These are phyloP conservation scores for Pseudoscleropodium purum DNA, from an alignment of 225 moss, liverwort and hornwort genomes.

Conservation along the genomic window DNA sequence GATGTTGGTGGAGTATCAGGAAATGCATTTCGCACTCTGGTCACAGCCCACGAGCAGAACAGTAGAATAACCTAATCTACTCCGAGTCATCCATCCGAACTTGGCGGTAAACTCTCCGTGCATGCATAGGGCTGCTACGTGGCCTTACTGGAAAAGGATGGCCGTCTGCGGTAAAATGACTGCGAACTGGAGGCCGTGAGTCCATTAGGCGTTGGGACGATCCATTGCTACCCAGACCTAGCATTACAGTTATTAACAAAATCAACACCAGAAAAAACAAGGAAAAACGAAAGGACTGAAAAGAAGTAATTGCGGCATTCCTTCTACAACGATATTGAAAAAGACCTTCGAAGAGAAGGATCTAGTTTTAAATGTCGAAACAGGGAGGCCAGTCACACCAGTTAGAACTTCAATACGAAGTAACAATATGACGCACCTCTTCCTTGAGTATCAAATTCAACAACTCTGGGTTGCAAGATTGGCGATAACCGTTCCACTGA, in stretches of 20 bases:
- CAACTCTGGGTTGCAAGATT: constrained; percentile 39
- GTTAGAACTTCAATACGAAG: background rate
- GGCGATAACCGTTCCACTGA: constrained; percentile 41
- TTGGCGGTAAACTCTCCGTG: constrained; percentile 29
- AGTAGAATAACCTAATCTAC: constrained; percentile 25
- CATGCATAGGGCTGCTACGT: constrained; percentile 49
- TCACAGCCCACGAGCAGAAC: constrained; percentile 24
- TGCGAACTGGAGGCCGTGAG: constrained; percentile 49
- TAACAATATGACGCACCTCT: constrained; percentile 21
- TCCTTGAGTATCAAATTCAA: constrained; percentile 49
- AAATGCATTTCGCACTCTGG: background rate
- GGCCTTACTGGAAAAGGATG: constrained; percentile 58
- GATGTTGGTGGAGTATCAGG: constrained; percentile 2
- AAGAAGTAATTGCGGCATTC: background rate
- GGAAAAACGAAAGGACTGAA: background rate
- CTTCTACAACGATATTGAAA: background rate
- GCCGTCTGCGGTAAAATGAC: constrained; percentile 45
- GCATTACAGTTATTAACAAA: constrained; percentile 25
- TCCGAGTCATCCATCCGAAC: constrained; percentile 46
- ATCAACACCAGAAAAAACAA: constrained; percentile 23
- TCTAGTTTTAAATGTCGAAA: background rate
- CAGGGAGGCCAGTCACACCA: background rate
- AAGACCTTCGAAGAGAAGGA: background rate
- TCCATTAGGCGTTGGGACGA: constrained; percentile 31
- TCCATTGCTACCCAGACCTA: constrained; percentile 43